These are phyloP conservation scores for Xylaria flabelliformis DNA, from an alignment of 495 filamentous ascomycete species.

Conservation along the genomic window DNA sequence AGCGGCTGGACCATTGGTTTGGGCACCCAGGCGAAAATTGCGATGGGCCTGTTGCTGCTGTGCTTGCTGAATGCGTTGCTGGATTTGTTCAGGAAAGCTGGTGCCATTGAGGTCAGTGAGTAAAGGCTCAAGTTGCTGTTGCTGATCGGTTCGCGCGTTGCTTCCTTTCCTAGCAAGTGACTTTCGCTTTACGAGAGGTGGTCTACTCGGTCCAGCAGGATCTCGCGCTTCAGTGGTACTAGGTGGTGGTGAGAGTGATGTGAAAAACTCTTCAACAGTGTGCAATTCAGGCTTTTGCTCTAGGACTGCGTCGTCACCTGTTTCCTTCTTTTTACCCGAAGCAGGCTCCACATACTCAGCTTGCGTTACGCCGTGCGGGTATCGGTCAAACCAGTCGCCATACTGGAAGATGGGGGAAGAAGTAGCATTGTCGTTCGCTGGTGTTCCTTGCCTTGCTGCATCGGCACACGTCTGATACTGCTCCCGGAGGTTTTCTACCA, in stretches of 20 bases:
- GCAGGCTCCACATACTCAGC: slow-evolving; percentile 83
- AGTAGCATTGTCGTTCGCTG: slow-evolving; percentile 54
- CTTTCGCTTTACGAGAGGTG: slow-evolving; percentile 51
- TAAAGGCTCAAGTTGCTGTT: slow-evolving; percentile 48
- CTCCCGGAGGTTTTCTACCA: slow-evolving; percentile 90
- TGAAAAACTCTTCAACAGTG: slow-evolving; percentile 95
- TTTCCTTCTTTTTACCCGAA: slow-evolving; percentile 69
- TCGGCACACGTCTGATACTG: slow-evolving; percentile 88
- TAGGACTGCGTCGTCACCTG: slow-evolving; percentile 78
- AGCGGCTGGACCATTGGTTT: slow-evolving; percentile 46
- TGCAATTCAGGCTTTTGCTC: slow-evolving; percentile 87
- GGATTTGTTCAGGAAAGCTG: slow-evolving; percentile 41
- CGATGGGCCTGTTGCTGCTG: slow-evolving; percentile 50
- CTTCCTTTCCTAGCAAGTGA: slow-evolving; percentile 50
- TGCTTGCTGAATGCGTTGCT: slow-evolving; percentile 43
- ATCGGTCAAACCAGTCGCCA: slow-evolving; percentile 96
- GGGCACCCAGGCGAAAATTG: slow-evolving; percentile 45
- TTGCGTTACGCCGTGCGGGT: slow-evolving; percentile 88
- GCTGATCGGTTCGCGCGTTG: slow-evolving; percentile 44
- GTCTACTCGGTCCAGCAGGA: slow-evolving; percentile 34
- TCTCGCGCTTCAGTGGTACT: slow-evolving; percentile 47
- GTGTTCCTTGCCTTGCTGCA: slow-evolving; percentile 62
- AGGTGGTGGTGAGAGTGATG: slow-evolving; percentile 73
- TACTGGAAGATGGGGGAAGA: slow-evolving; percentile 87
- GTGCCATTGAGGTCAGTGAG: slow-evolving; percentile 47